Percentiles rank a stretch among this genome's conserved stretches.
phyloP scores from a whole-genome alignment of 495 filamentous ascomycete species.

The Oidiodendron maius region DNA sequence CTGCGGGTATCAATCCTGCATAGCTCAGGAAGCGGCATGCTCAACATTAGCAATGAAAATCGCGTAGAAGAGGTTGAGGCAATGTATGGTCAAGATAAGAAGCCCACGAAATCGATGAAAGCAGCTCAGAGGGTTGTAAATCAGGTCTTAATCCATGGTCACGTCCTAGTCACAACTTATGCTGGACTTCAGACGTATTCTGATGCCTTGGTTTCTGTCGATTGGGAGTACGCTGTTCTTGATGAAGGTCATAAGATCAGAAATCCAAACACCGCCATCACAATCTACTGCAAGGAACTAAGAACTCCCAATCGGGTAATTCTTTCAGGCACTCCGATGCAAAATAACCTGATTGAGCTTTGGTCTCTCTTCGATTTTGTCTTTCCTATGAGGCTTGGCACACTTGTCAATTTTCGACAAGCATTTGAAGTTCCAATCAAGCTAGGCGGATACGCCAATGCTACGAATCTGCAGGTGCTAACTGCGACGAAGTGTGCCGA shows the following conservation, averaged over 20 bases:
- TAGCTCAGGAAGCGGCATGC: conserved; percentile 92
- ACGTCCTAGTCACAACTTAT: conserved; percentile 93
- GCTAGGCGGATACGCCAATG: conserved; percentile 88
- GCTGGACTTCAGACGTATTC: conserved; percentile 85
- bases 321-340: conserved; percentile 92
- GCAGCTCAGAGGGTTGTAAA: conserved; percentile 73
- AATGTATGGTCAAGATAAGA: conserved; percentile 30
- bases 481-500: conserved; percentile 87
- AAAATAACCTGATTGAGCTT: conserved; percentile 93
- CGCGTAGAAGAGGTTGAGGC: conserved; percentile 64
- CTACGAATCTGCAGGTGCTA: conserved; percentile 85
- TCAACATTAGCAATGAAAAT: conserved; percentile 67
- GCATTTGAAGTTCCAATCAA: conserved; percentile 91
- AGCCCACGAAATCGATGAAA: conserved; percentile 42
- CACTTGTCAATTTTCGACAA: conserved; percentile 78
- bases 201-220: conserved; percentile 65
- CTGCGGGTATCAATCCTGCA: conserved; percentile 92
- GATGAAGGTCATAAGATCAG: conserved; percentile 98
- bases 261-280: conserved; percentile 88
- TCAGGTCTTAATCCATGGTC: conserved; percentile 76
- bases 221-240: conserved; percentile 91
- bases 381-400: conserved; percentile 91
- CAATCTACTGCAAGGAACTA: conserved; percentile 87
- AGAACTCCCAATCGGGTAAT: conserved; percentile 85
- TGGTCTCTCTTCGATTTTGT: conserved; percentile 98